These are phyloP conservation scores for Xylaria sp. DNA, from an alignment of 2,329 filamentous ascomycete genomes.

Conservation along the genomic window DNA sequence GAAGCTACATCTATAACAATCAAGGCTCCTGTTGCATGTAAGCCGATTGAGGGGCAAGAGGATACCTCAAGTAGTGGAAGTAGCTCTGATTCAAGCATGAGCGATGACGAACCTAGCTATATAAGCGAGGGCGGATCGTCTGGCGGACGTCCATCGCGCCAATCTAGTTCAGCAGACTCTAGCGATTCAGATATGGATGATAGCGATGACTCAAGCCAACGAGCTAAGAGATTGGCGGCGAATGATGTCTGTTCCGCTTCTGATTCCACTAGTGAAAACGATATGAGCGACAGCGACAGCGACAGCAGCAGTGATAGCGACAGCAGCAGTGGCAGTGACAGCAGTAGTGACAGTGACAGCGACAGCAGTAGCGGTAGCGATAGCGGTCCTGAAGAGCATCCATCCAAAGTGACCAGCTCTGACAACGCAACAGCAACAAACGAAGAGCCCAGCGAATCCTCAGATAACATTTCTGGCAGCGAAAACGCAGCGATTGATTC, in stretches of 20 bases:
- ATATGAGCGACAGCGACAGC: constrained; percentile 32
- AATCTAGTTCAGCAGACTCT: constrained; percentile 32
- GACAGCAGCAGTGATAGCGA: too few relatives aligned
- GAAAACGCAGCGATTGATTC: constrained; percentile 10
- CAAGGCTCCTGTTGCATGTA: constrained; percentile 35
- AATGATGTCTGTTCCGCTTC: not conserved
- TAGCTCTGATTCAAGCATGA: constrained; percentile 45
- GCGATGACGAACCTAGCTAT: constrained; percentile 37
- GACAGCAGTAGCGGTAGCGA: constrained; percentile 42
- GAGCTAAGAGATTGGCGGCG: not conserved
- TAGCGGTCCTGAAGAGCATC: constrained; percentile 42
- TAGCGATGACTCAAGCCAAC: constrained; percentile 13
- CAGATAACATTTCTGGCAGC: constrained; percentile 18
- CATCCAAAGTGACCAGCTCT: constrained; percentile 3
- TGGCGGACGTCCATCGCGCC: not conserved
- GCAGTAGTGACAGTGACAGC: constrained; percentile 41
- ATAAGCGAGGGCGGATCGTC: constrained; percentile 26
- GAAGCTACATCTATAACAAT: constrained; percentile 42
- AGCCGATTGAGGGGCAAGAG: constrained; percentile 38
- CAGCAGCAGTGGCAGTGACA: constrained; percentile 43
- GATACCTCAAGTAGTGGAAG: constrained; percentile 44
- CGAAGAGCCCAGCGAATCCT: constrained; percentile 29
- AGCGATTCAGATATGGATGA: constrained; percentile 31
- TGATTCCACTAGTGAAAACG: constrained; percentile 36
- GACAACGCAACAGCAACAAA: not conserved